Evolutionary conservation across 805 yeast species (phyloP).

Genomic region (Wickerhamiella alocasiicola): DNA sequence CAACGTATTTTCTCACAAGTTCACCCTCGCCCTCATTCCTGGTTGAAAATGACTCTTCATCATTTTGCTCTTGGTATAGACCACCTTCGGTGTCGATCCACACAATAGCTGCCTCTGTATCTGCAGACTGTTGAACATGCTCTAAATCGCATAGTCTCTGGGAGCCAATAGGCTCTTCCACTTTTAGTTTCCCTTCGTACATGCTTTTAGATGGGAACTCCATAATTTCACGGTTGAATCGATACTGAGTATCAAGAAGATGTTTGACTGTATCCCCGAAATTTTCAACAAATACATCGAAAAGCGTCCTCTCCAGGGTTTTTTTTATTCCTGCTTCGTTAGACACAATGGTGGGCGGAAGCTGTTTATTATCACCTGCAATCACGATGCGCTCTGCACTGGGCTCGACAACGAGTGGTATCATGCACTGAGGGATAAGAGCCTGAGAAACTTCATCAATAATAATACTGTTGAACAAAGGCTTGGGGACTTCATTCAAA

Average conservation of each 20-base stretch:
- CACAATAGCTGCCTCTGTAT: slow-evolving; percentile 42
- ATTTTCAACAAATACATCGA: slow-evolving; percentile 57
- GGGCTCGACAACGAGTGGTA: slow-evolving; percentile 62
- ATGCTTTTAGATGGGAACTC: slow-evolving; percentile 55
- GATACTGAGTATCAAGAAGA: slow-evolving; percentile 64
- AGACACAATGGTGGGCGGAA: slow-evolving; percentile 76
- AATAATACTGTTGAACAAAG: slow-evolving; percentile 62
- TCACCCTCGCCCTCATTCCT: slow-evolving; percentile 66
- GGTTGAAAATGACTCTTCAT: slow-evolving; percentile 29
- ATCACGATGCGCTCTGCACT: slow-evolving; percentile 49
- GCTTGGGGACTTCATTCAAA: slow-evolving; percentile 15
- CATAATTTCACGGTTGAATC: slow-evolving; percentile 78
- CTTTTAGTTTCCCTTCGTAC: slow-evolving; percentile 50
- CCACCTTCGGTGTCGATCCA: slow-evolving; percentile 96
- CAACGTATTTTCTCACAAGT: slow-evolving; percentile 47
- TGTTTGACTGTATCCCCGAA: slow-evolving; percentile 39
- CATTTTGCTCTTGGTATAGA: slow-evolving; percentile 47
- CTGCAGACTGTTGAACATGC: slow-evolving; percentile 34
- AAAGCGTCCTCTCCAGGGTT: slow-evolving; percentile 51
- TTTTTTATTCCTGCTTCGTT: slow-evolving; percentile 33
- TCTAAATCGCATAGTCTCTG: slow-evolving; percentile 46
- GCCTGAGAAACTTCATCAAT: slow-evolving; percentile 95
- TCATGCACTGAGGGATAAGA: slow-evolving; percentile 93
- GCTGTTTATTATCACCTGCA: slow-evolving; percentile 88
- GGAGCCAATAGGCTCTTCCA: slow-evolving; percentile 45